Evolutionary conservation across 2,329 filamentous ascomycete genomes (phyloP).

Genomic region (Thielaviopsis musarum): DNA sequence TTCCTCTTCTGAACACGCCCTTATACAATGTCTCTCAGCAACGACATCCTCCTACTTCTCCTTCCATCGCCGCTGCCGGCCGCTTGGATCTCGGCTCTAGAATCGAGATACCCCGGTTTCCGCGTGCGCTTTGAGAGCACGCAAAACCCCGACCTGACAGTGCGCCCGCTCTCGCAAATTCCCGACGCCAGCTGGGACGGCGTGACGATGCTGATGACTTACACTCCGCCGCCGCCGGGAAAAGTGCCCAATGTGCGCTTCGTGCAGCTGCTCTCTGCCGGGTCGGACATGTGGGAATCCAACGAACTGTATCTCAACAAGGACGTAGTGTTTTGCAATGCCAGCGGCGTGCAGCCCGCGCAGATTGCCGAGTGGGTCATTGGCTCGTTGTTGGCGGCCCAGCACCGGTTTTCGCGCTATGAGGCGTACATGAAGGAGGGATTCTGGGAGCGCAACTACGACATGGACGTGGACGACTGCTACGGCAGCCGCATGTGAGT

Average conservation of each 20-base stretch:
- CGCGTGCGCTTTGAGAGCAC: constrained; percentile 19
- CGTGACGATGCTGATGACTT: constrained; percentile 32
- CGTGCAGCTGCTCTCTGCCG: constrained; percentile 37
- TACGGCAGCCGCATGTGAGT: constrained; percentile 33
- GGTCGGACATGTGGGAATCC: constrained; percentile 31
- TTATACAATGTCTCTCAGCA: constrained; percentile 4
- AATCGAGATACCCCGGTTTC: constrained; percentile 27
- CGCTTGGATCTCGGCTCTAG: constrained; percentile 22
- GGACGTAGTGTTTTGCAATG: constrained; percentile 33
- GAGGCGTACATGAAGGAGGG: constrained; percentile 26
- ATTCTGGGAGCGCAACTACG: constrained; percentile 24
- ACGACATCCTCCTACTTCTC: constrained; percentile 30
- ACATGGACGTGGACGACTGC: constrained; percentile 23
- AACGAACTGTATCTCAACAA: constrained; percentile 32
- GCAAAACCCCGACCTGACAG: constrained; percentile 18
- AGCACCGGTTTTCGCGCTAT: constrained; percentile 31
- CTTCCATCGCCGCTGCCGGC: constrained; percentile 19
- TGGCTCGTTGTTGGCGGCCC: constrained; percentile 30
- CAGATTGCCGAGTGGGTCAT: constrained; percentile 43
- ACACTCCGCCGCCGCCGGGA: constrained; percentile 26
- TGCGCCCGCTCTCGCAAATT: constrained; percentile 16
- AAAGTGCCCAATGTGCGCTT: constrained; percentile 31
- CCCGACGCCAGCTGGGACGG: constrained; percentile 27
- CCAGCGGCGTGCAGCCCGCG: constrained; percentile 41
- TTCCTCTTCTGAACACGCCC: neutral